Conservation (phyloP, 768 basidiomycete genomes). For the Suillus paluster region DNA sequence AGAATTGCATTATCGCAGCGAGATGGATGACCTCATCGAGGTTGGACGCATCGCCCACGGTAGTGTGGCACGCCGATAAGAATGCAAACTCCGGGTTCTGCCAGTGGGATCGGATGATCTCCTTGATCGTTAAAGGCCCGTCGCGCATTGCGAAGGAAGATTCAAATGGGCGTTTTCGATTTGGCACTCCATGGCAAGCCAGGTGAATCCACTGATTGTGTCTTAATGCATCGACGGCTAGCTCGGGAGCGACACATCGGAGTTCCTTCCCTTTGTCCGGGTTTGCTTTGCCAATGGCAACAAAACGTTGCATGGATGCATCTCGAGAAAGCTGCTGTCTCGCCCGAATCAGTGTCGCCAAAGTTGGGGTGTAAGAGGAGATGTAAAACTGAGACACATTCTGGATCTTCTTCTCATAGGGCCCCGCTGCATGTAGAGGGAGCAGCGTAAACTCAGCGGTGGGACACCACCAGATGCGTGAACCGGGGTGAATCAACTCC, state of each 20-base stretch:
- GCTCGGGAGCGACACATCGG: too few species aligned
- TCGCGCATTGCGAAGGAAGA: too few species aligned
- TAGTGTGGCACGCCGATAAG: constrained; percentile 29
- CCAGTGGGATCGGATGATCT: too few species aligned
- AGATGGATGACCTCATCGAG: constrained; percentile 26
- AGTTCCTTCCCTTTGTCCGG: background rate
- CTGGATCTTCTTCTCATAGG: too few species aligned
- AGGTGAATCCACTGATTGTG: constrained; percentile 30
- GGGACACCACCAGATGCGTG: constrained; percentile 10
- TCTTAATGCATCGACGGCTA: background rate
- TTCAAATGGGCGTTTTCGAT: constrained; percentile 24
- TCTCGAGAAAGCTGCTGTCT: constrained; percentile 16
- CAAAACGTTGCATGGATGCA: background rate
- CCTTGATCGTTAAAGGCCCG: too few species aligned
- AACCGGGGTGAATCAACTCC: constrained; percentile 6
- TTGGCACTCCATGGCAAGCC: constrained; percentile 42
- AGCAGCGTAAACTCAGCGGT: constrained; percentile 26
- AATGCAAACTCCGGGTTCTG: constrained; percentile 21
- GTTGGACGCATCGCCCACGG: constrained; percentile 17
- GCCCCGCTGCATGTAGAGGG: too few species aligned
- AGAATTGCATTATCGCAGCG: constrained; percentile 23
- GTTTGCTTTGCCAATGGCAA: background rate
- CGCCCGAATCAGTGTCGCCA: constrained; percentile 5
- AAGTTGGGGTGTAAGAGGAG: too few species aligned
- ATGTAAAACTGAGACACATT: too few species aligned